Evolutionary conservation across 352 stramenopile genomes (phyloP).

Genomic region (Phytophthora pisi): DNA sequence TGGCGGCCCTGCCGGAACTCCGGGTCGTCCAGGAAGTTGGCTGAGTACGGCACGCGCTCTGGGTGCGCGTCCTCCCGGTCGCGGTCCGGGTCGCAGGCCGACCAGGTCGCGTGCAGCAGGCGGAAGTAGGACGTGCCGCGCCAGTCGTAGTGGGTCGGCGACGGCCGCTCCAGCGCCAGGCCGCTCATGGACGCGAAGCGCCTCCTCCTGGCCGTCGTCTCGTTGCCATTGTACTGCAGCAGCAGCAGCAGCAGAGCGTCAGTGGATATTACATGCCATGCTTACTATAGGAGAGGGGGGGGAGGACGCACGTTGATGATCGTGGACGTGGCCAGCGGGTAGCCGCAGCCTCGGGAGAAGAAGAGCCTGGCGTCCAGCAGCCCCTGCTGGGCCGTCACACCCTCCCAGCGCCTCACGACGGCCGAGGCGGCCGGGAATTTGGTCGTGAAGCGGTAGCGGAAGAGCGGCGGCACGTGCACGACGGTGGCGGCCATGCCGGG

Average conservation of each 20-base stretch:
- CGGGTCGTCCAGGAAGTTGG: slow-evolving; percentile 87
- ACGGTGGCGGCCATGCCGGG: slow-evolving; percentile 74
- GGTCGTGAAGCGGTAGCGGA: slow-evolving; percentile 80
- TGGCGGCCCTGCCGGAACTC: slow-evolving; percentile 85
- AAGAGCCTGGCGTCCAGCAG: slow-evolving; percentile 76
- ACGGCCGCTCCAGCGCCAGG: slow-evolving; percentile 43
- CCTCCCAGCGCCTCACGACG: slow-evolving; percentile 83
- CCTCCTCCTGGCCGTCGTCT: slow-evolving; percentile 50
- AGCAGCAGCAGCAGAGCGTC: background rate
- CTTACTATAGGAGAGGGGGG: too few species aligned
- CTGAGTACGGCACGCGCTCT: slow-evolving; percentile 53
- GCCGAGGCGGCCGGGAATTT: slow-evolving; percentile 79
- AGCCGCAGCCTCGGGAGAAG: slow-evolving; percentile 84
- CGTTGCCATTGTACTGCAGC: slow-evolving; percentile 79
- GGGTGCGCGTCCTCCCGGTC: slow-evolving; percentile 82
- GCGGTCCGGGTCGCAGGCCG: slow-evolving; percentile 68
- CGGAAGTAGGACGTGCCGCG: slow-evolving; percentile 88
- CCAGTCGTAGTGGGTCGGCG: slow-evolving; percentile 78
- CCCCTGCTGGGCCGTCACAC: slow-evolving; percentile 63
- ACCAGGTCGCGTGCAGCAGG: slow-evolving; percentile 81
- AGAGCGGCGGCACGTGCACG: slow-evolving; percentile 63
- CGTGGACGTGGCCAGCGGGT: slow-evolving; percentile 79
- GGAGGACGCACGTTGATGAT: slow-evolving; percentile 68
- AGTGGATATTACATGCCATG: too few species aligned
- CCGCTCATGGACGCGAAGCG: slow-evolving; percentile 62